Conservation (phyloP, 371 early-diverging fungal genomes). For the Thermomucor indicae-seudaticae region DNA sequence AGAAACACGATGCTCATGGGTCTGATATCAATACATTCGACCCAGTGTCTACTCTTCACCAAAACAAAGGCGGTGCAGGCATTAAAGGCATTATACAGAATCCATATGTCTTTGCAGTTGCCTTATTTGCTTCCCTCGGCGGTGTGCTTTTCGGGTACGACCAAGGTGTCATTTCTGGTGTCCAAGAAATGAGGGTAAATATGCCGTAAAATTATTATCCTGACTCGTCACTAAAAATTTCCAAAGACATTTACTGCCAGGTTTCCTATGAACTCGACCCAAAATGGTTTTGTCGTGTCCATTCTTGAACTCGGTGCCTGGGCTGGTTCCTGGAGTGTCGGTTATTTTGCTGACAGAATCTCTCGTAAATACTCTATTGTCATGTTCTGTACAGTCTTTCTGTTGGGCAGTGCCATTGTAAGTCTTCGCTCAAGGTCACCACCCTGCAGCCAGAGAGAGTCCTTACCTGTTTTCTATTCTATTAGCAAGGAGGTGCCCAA, state of each 20-base stretch:
- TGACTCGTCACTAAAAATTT: neutral
- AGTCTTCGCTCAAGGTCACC: neutral
- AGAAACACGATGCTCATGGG: conserved; percentile 5
- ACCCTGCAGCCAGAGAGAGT: too few species aligned
- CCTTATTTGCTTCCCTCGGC: conserved; percentile 43
- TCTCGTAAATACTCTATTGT: conserved; percentile 72
- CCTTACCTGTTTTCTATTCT: neutral
- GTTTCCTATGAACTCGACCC: conserved; percentile 27
- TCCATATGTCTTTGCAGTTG: conserved; percentile 36
- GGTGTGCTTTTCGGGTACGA: conserved; percentile 47
- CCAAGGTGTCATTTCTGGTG: conserved; percentile 46
- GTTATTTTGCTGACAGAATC: conserved; percentile 59
- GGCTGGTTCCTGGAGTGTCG: conserved; percentile 48
- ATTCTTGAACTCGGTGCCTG: conserved; percentile 57
- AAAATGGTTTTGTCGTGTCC: conserved; percentile 49
- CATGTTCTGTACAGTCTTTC: conserved; percentile 57
- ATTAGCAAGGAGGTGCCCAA: conserved; percentile 52
- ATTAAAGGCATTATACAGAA: conserved; percentile 31
- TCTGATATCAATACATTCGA: too few species aligned
- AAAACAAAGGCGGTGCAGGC: conserved; percentile 11
- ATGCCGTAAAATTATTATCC: neutral
- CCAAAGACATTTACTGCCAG: conserved; percentile 18
- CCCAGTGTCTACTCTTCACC: neutral
- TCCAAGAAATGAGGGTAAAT: conserved; percentile 35
- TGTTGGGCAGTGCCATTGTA: conserved; percentile 57